Base-by-base conservation (phyloP, 78 protist genomes). In the Dictyostelium purpureum region DNA sequence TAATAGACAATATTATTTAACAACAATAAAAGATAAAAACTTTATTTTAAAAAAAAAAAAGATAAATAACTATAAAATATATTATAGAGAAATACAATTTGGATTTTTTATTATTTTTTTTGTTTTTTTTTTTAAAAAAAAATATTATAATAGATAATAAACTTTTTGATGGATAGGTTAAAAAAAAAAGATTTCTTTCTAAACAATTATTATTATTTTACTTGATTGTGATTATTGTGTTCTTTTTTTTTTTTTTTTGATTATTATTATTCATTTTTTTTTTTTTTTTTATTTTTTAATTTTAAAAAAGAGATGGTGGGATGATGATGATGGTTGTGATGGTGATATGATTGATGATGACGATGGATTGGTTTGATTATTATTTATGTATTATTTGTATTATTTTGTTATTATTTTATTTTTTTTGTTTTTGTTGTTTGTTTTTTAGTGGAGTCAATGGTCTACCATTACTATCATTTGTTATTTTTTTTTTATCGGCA, bases 401-500 rank as follows among this genome's bases (percentile, higher is more conserved):
- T 49, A 49, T 49, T 14, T 14, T 49, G 7, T 14, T 14, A 49
- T 49, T 63, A 6, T 28, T 28, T 52, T 43, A 54, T 73, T 83
- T 71, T 42, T 85, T 70, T 85, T 28, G 81, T 85, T 85, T 71
- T 73, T 70, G 82, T 85, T 85, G 92, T 61, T 85, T 70, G 12
- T 85, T 85, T 85, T 82, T 66, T n/a, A 89, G 94, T 18, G 94
- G 94, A 6, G 94, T 90, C 14, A 90, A 54, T 26, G 90, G 89
- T 79, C 90, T 91, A 57, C 95, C 85, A 70, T 77, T 77, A 47
- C 67, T 77, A 43, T 79, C 83, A 35, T 87, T 74, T 57, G 74
- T 71, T 24, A 42, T 49, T 35, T 76, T 45, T 82, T 94, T 97
- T 89, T 96, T 96, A 92, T 98, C 99, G 33, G 98, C 97, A 1